These are phyloP conservation scores for Lanmaoa rubissima DNA, from an alignment of 768 basidiomycete genomes.

Conservation along the genomic window DNA sequence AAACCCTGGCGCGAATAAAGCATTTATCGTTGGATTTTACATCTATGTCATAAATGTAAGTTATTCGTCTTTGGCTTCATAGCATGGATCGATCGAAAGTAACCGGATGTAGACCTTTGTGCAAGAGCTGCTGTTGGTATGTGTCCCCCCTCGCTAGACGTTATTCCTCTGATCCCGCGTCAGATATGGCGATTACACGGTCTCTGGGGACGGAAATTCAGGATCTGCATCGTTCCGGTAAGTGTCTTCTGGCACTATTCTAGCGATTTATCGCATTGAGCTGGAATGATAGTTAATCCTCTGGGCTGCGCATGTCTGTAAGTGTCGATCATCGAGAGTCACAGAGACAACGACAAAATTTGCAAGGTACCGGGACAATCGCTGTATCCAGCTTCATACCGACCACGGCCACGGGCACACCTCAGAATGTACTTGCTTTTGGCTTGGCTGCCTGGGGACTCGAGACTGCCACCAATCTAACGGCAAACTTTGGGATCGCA, in stretches of 20 bases:
- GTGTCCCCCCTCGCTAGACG: background rate
- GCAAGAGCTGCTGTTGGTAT: constrained; percentile 20
- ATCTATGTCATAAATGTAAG: constrained; percentile 23
- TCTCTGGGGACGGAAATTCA: constrained; percentile 12
- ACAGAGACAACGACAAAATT: background rate
- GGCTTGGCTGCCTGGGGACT: constrained; percentile 21
- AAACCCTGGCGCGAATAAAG: background rate
- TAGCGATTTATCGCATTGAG: background rate
- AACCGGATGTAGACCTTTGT: constrained; percentile 9
- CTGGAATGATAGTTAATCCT: constrained; percentile 8
- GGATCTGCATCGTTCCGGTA: constrained; percentile 15
- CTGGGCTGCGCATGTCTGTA: constrained; percentile 18
- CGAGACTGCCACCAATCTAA: constrained; percentile 16
- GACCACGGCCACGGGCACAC: background rate
- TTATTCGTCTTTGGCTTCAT: background rate
- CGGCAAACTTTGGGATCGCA: constrained; percentile 18
- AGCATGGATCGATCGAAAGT: background rate
- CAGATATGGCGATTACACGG: constrained; percentile 26
- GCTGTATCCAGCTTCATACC: constrained; percentile 20
- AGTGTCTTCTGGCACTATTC: background rate
- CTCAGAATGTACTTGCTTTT: constrained; percentile 1
- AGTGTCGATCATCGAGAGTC: constrained; percentile 1
- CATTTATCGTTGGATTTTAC: constrained; percentile 15
- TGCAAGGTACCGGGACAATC: constrained; percentile 11
- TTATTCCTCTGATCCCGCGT: background rate